These are phyloP conservation scores for Plasmodium chabaudi DNA, from an alignment of 169 alveolate genomes.

Conservation along the genomic window DNA sequence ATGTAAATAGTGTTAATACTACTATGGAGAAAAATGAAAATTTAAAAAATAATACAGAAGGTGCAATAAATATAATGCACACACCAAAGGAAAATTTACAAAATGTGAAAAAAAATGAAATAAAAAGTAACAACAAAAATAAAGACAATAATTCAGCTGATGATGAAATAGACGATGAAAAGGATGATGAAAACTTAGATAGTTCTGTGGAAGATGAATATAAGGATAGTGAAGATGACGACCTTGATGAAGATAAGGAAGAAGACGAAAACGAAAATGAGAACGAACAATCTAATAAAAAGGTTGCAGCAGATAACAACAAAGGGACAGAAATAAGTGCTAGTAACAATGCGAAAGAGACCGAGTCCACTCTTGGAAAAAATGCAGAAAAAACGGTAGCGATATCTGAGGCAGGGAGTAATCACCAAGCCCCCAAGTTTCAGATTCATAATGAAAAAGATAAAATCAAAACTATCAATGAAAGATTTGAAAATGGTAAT, in stretches of 20 bases:
- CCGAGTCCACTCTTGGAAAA: too few relatives aligned
- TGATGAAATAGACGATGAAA: constrained; percentile 1
- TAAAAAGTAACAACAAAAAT: neutral
- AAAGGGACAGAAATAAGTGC: too few relatives aligned
- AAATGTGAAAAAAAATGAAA: neutral
- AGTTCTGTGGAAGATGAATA: neutral
- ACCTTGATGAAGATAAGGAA: neutral
- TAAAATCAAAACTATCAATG: too few relatives aligned
- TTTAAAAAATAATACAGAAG: neutral
- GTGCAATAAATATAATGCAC: too few relatives aligned
- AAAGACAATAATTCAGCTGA: neutral
- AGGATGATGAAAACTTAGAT: neutral
- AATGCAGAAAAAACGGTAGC: too few relatives aligned
- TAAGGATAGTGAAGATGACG: neutral
- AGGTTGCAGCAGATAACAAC: neutral
- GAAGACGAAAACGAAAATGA: neutral
- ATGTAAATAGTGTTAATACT: too few relatives aligned
- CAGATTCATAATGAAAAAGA: too few relatives aligned
- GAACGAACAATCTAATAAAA: neutral
- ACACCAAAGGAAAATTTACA: neutral
- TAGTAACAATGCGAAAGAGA: too few relatives aligned
- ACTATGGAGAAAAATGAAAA: too few relatives aligned
- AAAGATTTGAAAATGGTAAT: too few relatives aligned
- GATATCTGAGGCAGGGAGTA: too few relatives aligned
- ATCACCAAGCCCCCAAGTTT: too few relatives aligned